Conservation (phyloP, 2,329 filamentous ascomycete genomes). For the Alternaria arborescens region DNA sequence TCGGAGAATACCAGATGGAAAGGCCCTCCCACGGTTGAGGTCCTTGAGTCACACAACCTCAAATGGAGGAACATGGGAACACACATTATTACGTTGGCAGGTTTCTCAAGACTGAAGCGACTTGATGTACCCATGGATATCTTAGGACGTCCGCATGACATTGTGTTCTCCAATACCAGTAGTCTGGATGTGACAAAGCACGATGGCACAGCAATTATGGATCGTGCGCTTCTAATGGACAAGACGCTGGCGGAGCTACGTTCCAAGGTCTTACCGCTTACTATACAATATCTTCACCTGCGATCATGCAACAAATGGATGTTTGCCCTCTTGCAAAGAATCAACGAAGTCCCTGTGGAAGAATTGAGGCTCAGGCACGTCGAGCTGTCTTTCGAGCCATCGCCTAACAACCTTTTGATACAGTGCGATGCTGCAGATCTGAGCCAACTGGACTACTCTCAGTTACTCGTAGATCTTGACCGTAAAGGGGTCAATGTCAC, state of each 20-base stretch:
- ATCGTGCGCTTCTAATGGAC: neutral
- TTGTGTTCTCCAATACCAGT: slow-evolving; percentile 10
- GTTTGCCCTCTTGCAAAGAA: slow-evolving; percentile 13
- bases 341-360: slow-evolving; percentile 7
- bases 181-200: neutral
- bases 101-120: slow-evolving; percentile 14
- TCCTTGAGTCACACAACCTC: slow-evolving; percentile 16
- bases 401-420: slow-evolving; percentile 17
- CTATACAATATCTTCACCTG: slow-evolving; percentile 11
- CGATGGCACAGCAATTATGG: neutral
- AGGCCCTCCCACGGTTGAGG: slow-evolving; percentile 14
- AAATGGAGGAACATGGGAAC: slow-evolving; percentile 21
- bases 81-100: slow-evolving; percentile 18
- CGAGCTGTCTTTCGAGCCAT: slow-evolving; percentile 20
- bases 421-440: slow-evolving; percentile 13
- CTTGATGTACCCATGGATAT: slow-evolving; percentile 21
- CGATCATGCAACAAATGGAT: slow-evolving; percentile 22
- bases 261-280: slow-evolving; percentile 17
- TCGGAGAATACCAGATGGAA: slow-evolving; percentile 16
- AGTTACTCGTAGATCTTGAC: slow-evolving; percentile 7
- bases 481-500: slow-evolving; percentile 11
- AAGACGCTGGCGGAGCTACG: neutral
- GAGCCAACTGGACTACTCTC: slow-evolving; percentile 6
- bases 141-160: slow-evolving; percentile 10
- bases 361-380: slow-evolving; percentile 16